Evolutionary conservation across 164 flowering plant genomes (phyloP).

Genomic region (Malania oleifera): DNA sequence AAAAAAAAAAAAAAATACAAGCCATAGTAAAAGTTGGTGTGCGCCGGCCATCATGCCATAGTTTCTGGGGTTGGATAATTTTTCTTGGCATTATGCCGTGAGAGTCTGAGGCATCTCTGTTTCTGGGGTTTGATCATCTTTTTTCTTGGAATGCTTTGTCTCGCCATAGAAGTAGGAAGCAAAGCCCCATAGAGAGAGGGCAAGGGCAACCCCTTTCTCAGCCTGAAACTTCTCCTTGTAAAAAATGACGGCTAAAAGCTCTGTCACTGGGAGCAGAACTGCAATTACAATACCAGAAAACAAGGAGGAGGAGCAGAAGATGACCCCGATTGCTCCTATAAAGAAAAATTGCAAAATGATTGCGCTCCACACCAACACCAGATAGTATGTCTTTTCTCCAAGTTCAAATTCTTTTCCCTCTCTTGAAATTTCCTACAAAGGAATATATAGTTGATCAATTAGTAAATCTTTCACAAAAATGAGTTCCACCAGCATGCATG

Average conservation of each 20-base stretch:
- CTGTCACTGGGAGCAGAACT: constrained; percentile 40
- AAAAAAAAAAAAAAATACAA: too few species aligned
- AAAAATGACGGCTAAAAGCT: constrained; percentile 40
- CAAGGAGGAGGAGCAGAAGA: constrained; percentile 47
- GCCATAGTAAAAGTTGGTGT: too few species aligned
- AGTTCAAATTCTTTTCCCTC: constrained; percentile 44
- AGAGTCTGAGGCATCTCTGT: constrained; percentile 16
- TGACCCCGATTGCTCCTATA: constrained; percentile 49
- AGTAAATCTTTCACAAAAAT: constrained; percentile 6
- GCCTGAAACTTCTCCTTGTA: constrained; percentile 41
- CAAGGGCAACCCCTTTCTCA: constrained; percentile 55
- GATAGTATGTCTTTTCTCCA: constrained; percentile 42
- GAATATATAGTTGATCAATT: background rate
- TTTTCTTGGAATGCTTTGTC: constrained; percentile 21
- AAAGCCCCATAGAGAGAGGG: constrained; percentile 60
- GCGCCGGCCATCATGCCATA: too few species aligned
- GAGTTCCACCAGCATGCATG: too few species aligned
- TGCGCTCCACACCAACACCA: constrained; percentile 29
- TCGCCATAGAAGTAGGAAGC: constrained; percentile 63
- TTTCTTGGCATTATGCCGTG: too few species aligned
- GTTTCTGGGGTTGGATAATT: too few species aligned
- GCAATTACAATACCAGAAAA: constrained; percentile 42
- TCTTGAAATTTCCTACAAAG: constrained; percentile 40
- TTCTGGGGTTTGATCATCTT: constrained; percentile 15
- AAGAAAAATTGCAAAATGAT: constrained; percentile 46